Conservation (phyloP, 1,284 basidiomycete genomes). For the Rhodotorula sp. region DNA sequence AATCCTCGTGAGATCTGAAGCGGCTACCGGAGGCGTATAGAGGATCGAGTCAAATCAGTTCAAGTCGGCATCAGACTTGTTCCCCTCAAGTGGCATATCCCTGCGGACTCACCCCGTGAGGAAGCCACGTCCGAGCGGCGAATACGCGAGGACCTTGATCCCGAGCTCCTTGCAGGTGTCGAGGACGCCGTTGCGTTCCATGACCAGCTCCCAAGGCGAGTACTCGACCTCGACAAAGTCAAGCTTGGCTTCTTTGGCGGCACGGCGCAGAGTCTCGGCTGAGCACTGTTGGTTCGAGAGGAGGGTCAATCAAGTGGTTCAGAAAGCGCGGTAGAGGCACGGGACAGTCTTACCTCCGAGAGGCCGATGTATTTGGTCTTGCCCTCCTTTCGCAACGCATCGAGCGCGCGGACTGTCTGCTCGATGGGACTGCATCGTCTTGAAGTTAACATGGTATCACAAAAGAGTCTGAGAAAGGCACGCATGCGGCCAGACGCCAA, state of each 20-base stretch:
- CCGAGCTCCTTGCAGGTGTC: constrained; percentile 49
- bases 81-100: too few relatives aligned
- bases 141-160: constrained; percentile 62
- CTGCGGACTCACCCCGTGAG: constrained; percentile 53
- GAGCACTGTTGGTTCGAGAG: constrained; percentile 45
- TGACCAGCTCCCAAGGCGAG: constrained; percentile 59
- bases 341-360: constrained; percentile 55
- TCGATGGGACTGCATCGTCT: constrained; percentile 50
- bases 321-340: background rate
- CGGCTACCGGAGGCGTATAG: constrained; percentile 46
- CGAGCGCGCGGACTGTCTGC: constrained; percentile 52
- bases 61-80: background rate
- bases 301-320: too few relatives aligned
- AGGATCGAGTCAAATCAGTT: background rate
- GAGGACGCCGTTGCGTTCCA: constrained; percentile 50
- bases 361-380: constrained; percentile 64
- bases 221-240: constrained; percentile 44
- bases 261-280: constrained; percentile 61
- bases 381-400: constrained; percentile 56
- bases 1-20: constrained; percentile 57
- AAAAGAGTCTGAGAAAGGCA: too few relatives aligned
- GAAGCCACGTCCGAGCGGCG: constrained; percentile 62
- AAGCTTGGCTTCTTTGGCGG: constrained; percentile 50
- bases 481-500: background rate
- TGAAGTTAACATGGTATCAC: too few relatives aligned